Conservation (phyloP, 2,329 filamentous ascomycete species). For the Magnaporthiopsis rhizophila region DNA sequence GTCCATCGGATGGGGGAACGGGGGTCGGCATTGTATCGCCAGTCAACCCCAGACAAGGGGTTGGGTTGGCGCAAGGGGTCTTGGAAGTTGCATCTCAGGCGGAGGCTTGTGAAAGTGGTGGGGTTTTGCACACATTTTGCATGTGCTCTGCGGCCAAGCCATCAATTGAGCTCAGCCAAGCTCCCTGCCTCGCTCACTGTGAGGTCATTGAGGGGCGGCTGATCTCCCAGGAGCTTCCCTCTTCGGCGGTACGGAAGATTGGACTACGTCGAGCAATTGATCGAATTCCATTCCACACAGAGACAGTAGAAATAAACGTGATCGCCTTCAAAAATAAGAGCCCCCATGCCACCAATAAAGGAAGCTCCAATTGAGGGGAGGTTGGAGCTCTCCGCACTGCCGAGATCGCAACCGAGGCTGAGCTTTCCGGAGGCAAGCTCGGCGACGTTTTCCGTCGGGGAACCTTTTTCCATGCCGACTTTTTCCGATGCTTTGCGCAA, state of each 20-base stretch:
- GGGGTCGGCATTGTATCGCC: conserved; percentile 6
- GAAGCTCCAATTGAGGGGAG: too few relatives aligned
- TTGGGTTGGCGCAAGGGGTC: too few relatives aligned
- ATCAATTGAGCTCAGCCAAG: not conserved
- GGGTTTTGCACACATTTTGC: not conserved
- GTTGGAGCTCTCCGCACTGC: not conserved
- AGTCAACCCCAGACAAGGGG: not conserved
- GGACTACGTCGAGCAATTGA: too few relatives aligned
- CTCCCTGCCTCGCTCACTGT: not conserved
- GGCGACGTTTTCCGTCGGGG: not conserved
- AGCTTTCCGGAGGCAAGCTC: not conserved
- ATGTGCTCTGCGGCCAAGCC: not conserved
- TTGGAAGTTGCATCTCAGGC: conserved; percentile 3
- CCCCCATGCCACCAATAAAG: too few relatives aligned
- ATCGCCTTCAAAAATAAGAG: too few relatives aligned
- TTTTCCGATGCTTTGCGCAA: not conserved
- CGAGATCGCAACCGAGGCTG: conserved; percentile 1
- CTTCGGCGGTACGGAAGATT: not conserved
- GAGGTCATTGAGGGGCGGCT: not conserved
- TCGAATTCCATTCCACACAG: not conserved
- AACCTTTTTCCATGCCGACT: not conserved
- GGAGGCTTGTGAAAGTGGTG: conserved; percentile 21
- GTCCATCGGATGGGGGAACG: conserved; percentile 13
- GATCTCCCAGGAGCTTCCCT: not conserved
- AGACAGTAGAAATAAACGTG: not conserved